Base-by-base conservation (phyloP, 495 filamentous ascomycete genomes). In the Aspergillus ostianus region DNA sequence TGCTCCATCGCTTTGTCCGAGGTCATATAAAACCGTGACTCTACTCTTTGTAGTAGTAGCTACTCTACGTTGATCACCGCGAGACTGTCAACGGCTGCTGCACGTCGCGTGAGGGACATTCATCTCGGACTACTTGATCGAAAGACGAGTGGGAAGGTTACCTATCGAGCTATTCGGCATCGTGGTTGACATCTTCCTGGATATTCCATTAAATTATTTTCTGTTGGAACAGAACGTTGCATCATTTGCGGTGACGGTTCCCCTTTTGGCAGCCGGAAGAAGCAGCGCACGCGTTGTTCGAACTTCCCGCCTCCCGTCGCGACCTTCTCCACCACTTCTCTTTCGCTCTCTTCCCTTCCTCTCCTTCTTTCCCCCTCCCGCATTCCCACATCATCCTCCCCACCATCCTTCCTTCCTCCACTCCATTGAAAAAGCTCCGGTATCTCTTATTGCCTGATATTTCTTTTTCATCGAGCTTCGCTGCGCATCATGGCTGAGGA, bases 401-500 rank as follows among this genome's bases (percentile, higher is more conserved):
- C 64, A 27, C 50, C 50, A 10, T n/a, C 50, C 50, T 18, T 51
- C 23, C 49, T n/a, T 32, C 26, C 58, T 52, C 63, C 62, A 47
- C 47, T 55, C 48, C 63, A 64, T 63, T 55, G 51, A 53, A 53
- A 52, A 52, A 47, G 47, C 57, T 57, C 50, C 47, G 23, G 21
- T 46, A 53, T 58, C 60, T 21, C 58, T 64, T 55, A 59, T 63
- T 51, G 29, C 30, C 58, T 56, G 21, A 30, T 18, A 30, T 60
- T 47, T 29, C 47, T 47, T 63, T 56, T 46, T 48, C 58, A 49
- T 56, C 55, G 59, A 66, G 44, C 46, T 62, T 53, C 47, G 61
- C 59, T 53, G 67, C 66, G 67, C 64, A 79, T 63, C 60, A 80
- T 80, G 77, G 75, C 76, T 64, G 76, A 79, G 29, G 74, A 76